These are phyloP conservation scores for Nakaseomyces kungkrabaensis DNA, from an alignment of 1,139 yeast species.

Conservation along the genomic window DNA sequence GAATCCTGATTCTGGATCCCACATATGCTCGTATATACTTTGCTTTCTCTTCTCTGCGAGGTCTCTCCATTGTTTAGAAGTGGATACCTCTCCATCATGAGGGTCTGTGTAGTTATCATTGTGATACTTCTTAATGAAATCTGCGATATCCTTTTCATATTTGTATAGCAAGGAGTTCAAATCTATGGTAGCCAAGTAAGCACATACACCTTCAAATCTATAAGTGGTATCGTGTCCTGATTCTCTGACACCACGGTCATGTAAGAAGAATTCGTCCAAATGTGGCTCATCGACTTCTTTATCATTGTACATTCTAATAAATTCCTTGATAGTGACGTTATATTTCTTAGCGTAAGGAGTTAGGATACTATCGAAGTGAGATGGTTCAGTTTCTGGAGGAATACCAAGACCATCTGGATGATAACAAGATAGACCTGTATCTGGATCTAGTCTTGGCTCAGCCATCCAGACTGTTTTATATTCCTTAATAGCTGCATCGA, in stretches of 20 bases:
- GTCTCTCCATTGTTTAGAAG: conserved; percentile 41
- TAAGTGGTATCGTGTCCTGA: conserved; percentile 95
- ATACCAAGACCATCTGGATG: conserved; percentile 86
- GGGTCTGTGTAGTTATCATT: conserved; percentile 35
- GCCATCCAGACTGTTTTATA: conserved; percentile 73
- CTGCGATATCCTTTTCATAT: conserved; percentile 79
- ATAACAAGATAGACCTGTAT: conserved; percentile 81
- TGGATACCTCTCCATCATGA: neutral
- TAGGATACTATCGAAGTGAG: conserved; percentile 72
- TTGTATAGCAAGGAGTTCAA: conserved; percentile 78
- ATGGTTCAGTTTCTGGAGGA: conserved; percentile 93
- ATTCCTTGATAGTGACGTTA: conserved; percentile 52
- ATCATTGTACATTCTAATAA: conserved; percentile 59
- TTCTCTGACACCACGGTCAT: conserved; percentile 93
- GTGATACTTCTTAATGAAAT: conserved; percentile 48
- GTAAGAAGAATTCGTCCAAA: conserved; percentile 82
- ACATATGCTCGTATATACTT: conserved; percentile 58
- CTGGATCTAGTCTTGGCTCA: conserved; percentile 63
- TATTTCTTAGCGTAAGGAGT: conserved; percentile 61
- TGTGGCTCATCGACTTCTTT: conserved; percentile 62
- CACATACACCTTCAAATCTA: conserved; percentile 83
- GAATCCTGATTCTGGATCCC: conserved; percentile 76
- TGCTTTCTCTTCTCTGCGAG: conserved; percentile 47
- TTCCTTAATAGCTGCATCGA: conserved; percentile 77
- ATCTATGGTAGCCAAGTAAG: conserved; percentile 84